These are phyloP conservation scores for Amauroascus verrucosus DNA, from an alignment of 2,329 filamentous ascomycete species.

Conservation along the genomic window DNA sequence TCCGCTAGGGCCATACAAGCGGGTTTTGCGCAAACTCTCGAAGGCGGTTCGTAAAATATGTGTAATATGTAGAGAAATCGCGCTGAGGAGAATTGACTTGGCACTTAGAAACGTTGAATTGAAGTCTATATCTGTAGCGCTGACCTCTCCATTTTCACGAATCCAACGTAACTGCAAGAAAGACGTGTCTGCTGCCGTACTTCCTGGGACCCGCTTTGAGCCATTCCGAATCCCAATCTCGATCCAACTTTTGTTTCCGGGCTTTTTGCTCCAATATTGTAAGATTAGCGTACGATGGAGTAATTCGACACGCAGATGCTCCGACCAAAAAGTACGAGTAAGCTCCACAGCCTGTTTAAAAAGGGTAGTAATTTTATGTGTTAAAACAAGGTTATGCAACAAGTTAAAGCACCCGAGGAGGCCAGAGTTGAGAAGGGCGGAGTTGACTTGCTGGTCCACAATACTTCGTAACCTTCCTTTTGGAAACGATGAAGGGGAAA, in stretches of 20 bases:
- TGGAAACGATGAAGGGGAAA: constrained; percentile 60
- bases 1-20: constrained; percentile 52
- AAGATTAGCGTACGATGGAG: constrained; percentile 73
- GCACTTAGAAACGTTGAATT: constrained; percentile 59
- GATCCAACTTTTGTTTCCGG: constrained; percentile 75
- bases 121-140: constrained; percentile 56
- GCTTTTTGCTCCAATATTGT: constrained; percentile 75
- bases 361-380: constrained; percentile 78
- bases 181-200: constrained; percentile 25
- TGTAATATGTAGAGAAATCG: constrained; percentile 65
- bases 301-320: constrained; percentile 64
- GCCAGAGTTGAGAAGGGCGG: constrained; percentile 57
- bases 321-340: constrained; percentile 61
- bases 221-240: constrained; percentile 69
- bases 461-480: constrained; percentile 51
- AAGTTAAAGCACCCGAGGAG: constrained; percentile 73
- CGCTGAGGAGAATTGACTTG: constrained; percentile 60
- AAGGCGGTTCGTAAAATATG: constrained; percentile 60
- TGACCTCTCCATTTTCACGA: constrained; percentile 65
- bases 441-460: constrained; percentile 64
- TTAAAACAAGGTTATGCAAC: constrained; percentile 77
- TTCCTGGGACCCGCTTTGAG: constrained; percentile 20
- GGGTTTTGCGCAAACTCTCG: constrained; percentile 48
- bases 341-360: constrained; percentile 66
- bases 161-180: constrained; percentile 60